Evolutionary conservation across 164 flowering plant genomes (phyloP).

Genomic region (Aristolochia fimbriata): DNA sequence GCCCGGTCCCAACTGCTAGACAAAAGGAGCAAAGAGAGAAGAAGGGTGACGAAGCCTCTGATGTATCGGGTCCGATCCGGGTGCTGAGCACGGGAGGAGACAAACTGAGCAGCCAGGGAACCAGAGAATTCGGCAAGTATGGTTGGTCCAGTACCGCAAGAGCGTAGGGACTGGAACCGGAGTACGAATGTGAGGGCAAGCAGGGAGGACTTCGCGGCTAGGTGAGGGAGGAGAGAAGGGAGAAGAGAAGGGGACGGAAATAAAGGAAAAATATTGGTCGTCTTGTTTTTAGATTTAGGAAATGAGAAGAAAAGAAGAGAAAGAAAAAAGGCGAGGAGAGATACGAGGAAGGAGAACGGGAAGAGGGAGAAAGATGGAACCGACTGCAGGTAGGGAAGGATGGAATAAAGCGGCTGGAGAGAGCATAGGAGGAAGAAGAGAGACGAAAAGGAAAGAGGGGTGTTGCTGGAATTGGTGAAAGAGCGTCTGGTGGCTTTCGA

Average conservation of each 20-base stretch:
- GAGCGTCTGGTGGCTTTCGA: constrained; percentile 43
- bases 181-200: constrained; percentile 65
- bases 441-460: constrained; percentile 26
- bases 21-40: constrained; percentile 48
- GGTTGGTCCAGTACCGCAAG: constrained; percentile 74
- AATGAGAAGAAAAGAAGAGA: constrained; percentile 18
- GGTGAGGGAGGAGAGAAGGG: constrained; percentile 31
- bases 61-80: constrained; percentile 16
- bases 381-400: constrained; percentile 42
- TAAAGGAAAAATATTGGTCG: constrained; percentile 2
- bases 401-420: constrained; percentile 32
- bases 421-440: constrained; percentile 57
- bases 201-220: constrained; percentile 44
- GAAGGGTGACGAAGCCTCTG: constrained; percentile 46
- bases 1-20: constrained; percentile 77
- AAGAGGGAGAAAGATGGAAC: constrained; percentile 34
- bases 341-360: constrained; percentile 37
- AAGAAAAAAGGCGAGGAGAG: constrained; percentile 26
- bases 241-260: constrained; percentile 33
- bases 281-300: constrained; percentile 11
- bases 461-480: constrained; percentile 9
- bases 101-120: constrained; percentile 46
- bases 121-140: constrained; percentile 84
- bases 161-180: constrained; percentile 75
- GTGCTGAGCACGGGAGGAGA: constrained; percentile 15